Evolutionary conservation across 2,329 filamentous ascomycete species (phyloP).

Genomic region (Pseudocercospora fijiensis): DNA sequence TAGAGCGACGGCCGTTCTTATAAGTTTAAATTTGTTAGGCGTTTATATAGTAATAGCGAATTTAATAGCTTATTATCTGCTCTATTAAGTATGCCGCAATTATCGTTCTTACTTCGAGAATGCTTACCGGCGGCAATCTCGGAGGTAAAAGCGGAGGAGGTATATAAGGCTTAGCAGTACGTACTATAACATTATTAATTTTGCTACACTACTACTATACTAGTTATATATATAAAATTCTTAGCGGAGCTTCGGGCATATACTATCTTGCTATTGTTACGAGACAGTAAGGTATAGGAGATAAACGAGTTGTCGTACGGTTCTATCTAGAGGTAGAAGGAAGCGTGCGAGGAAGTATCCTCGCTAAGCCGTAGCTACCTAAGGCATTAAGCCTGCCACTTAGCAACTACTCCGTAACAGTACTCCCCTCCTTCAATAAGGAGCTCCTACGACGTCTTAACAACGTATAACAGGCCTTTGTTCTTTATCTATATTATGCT

Average conservation of each 20-base stretch:
- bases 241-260: neutral
- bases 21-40: neutral
- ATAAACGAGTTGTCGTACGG: neutral
- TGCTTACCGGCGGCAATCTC: neutral
- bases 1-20: neutral
- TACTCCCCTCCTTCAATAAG: neutral
- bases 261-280: neutral
- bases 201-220: neutral
- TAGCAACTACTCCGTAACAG: neutral
- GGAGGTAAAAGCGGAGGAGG: neutral
- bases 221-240: neutral
- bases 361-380: neutral
- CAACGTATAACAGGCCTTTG: neutral
- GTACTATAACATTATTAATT: neutral
- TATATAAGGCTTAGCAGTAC: neutral
- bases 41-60: no score
- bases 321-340: neutral
- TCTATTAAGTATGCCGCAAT: neutral
- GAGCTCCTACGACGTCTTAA: neutral
- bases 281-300: neutral
- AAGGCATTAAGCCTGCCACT: neutral
- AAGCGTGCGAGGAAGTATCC: neutral
- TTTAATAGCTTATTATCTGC: neutral
- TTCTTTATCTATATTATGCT: neutral
- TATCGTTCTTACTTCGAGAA: neutral